Evolutionary conservation across 129 eudicot species (phyloP).

Genomic region (Deinandra increscens): DNA sequence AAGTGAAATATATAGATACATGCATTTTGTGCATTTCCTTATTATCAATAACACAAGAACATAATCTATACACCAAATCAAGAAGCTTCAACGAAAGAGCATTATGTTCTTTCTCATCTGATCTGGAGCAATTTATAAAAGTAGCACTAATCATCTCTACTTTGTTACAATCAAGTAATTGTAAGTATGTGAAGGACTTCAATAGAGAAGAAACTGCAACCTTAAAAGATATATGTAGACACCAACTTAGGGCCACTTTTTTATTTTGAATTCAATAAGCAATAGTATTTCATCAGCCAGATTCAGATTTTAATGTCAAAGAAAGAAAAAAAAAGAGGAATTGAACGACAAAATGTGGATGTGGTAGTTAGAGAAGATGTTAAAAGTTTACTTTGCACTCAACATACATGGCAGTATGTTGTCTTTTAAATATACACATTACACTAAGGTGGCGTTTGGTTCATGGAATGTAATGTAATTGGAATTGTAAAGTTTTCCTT

Average conservation of each 20-base stretch:
- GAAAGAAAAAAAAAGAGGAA: neutral
- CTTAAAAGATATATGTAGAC: neutral
- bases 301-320: too few relatives aligned
- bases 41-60: neutral
- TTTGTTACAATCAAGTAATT: neutral
- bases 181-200: neutral
- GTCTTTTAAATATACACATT: too few relatives aligned
- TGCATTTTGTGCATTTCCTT: neutral
- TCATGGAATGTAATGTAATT: too few relatives aligned
- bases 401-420: too few relatives aligned
- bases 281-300: too few relatives aligned
- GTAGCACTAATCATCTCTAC: neutral
- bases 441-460: too few relatives aligned
- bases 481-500: too few relatives aligned
- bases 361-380: neutral
- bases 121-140: neutral
- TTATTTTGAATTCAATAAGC: neutral
- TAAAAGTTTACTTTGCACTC: neutral
- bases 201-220: neutral
- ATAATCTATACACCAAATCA: neutral
- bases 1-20: neutral
- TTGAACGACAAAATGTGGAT: neutral
- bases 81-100: neutral
- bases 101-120: neutral
- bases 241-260: neutral